These are phyloP conservation scores for Dendrobium chrysotoxum DNA, from an alignment of 106 monocot genomes.

Conservation along the genomic window DNA sequence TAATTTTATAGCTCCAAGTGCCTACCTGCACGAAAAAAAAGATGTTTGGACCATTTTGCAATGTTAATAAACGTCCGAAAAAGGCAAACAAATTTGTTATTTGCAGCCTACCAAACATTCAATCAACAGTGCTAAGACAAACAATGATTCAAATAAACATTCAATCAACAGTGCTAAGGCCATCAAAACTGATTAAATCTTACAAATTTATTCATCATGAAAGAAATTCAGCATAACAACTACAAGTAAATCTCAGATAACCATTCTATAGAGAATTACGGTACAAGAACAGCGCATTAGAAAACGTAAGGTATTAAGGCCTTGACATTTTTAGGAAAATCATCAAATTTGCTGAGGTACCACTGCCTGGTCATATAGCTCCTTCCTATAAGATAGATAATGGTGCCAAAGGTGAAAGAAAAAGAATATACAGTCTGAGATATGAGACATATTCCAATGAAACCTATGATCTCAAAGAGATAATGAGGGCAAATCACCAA, in stretches of 20 bases:
- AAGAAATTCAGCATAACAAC: not conserved
- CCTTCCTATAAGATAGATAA: conserved; percentile 62
- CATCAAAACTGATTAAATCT: not conserved
- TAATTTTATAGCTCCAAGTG: no score
- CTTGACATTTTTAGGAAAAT: conserved; percentile 54
- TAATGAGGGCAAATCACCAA: conserved; percentile 82
- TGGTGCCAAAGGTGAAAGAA: conserved; percentile 35
- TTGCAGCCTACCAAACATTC: no score
- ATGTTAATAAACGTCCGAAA: no score
- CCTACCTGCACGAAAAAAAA: no score
- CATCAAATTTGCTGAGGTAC: conserved; percentile 69
- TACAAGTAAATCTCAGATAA: not conserved
- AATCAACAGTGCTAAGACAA: no score
- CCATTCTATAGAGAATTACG: not conserved
- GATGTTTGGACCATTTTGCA: no score
- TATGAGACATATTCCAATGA: conserved; percentile 44
- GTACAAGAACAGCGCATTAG: conserved; percentile 9
- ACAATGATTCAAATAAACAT: no score
- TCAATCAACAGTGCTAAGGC: no score
- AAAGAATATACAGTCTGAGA: conserved; percentile 48
- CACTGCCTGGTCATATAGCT: conserved; percentile 68
- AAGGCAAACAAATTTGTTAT: no score
- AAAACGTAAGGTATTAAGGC: conserved; percentile 66
- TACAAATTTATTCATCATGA: not conserved
- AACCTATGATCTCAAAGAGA: conserved; percentile 68